Evolutionary conservation across 2,329 filamentous ascomycete species (phyloP).

Genomic region (Cladosporium colombiae): DNA sequence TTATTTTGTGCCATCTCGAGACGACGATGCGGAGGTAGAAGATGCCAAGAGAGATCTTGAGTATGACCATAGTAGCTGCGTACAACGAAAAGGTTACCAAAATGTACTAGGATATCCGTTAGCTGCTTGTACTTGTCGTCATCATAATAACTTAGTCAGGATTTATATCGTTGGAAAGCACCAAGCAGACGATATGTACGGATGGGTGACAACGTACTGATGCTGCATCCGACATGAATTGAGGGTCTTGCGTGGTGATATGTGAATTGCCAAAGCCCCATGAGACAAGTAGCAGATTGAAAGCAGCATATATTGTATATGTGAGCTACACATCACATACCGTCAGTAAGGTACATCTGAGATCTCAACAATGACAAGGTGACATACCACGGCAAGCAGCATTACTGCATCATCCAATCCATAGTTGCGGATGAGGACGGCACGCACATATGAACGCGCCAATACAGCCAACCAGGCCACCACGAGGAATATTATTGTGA

Average conservation of each 20-base stretch:
- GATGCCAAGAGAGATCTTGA: slow-evolving; percentile 49
- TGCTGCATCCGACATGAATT: background rate
- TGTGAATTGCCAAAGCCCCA: slow-evolving; percentile 9
- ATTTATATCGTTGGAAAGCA: background rate
- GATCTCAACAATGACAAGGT: background rate
- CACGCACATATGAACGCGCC: slow-evolving; percentile 44
- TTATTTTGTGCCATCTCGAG: slow-evolving; percentile 40
- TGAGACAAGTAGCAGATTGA: slow-evolving; percentile 16
- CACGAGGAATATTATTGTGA: slow-evolving; percentile 35
- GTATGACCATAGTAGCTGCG: slow-evolving; percentile 41
- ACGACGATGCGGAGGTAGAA: slow-evolving; percentile 49
- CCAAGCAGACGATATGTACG: background rate
- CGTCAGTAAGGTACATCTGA: slow-evolving; percentile 11
- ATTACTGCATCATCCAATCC: slow-evolving; percentile 49
- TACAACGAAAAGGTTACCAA: slow-evolving; percentile 42
- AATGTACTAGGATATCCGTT: slow-evolving; percentile 25
- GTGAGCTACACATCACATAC: background rate
- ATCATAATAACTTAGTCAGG: background rate
- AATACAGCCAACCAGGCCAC: slow-evolving; percentile 42
- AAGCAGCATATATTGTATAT: slow-evolving; percentile 18
- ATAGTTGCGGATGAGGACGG: slow-evolving; percentile 41
- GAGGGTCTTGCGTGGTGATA: background rate
- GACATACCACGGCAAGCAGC: slow-evolving; percentile 41
- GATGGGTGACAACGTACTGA: background rate
- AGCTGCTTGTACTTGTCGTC: background rate